Percentiles rank a stretch among this genome's conserved stretches.
phyloP scores from a whole-genome alignment of 1,284 basidiomycete genomes.

The Agaricales sp. region DNA sequence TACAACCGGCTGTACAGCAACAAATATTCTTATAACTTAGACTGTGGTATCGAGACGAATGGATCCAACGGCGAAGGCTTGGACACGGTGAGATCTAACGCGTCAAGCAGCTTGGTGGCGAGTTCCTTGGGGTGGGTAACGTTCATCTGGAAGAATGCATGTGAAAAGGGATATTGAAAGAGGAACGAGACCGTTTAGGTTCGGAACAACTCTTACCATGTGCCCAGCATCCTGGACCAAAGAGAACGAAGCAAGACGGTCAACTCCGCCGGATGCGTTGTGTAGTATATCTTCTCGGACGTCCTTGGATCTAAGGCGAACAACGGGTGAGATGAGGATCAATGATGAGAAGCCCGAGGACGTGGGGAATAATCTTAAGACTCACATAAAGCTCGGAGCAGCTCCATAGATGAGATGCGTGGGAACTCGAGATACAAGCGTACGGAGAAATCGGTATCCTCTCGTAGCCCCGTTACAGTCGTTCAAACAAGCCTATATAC shows the following conservation, averaged over 20 bases:
- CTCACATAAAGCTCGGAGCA: constrained; percentile 35
- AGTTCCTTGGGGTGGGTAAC: not conserved
- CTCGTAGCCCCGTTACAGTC: constrained; percentile 26
- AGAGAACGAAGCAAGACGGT: constrained; percentile 27
- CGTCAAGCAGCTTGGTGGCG: not conserved
- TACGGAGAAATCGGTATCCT: constrained; percentile 25
- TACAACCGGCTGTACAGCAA: no score
- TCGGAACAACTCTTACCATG: no score
- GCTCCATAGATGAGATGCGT: constrained; percentile 41
- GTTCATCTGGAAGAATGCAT: not conserved
- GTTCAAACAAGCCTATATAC: constrained; percentile 31
- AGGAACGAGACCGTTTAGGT: no score
- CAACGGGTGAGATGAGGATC: not conserved
- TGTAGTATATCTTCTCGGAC: constrained; percentile 30
- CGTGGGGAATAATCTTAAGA: not conserved
- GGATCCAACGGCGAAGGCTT: no score
- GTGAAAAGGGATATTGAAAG: not conserved
- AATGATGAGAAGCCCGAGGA: not conserved
- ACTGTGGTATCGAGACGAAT: no score
- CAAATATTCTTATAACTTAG: no score
- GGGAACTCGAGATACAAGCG: constrained; percentile 26
- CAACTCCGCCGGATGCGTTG: constrained; percentile 21
- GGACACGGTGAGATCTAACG: no score
- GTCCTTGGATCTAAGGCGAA: constrained; percentile 20
- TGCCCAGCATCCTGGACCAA: constrained; percentile 20